Evolutionary conservation across 2,329 filamentous ascomycete genomes (phyloP), one percentile per base, ranked within the genome.

Genomic region (Fusarium bactridioides): DNA sequence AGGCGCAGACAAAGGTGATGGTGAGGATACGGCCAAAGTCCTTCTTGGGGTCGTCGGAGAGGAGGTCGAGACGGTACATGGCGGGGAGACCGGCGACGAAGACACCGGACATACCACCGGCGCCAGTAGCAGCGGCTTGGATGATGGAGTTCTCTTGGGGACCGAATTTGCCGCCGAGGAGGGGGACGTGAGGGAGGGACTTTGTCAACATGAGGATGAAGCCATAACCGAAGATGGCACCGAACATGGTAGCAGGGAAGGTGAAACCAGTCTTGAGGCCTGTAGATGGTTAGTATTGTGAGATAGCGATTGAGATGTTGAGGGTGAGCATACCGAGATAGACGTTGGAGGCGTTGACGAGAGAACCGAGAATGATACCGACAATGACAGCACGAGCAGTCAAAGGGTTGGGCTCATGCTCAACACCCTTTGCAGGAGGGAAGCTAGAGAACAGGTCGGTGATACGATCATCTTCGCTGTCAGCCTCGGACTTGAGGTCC

Each of bases 141-240:
- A 89, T 83, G 74, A 90, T 90, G 74, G 86, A 88, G 82, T 90
- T 90, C 78, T 90, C 89, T 73, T 88, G 87, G 15, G 89, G 88
- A 4, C 89, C 89, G 67, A 90, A 90, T 35, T 79, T 79, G 5
- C 84, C 85, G 27, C 88, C 88, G 13, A 90, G 80, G 45, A 86
- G 81, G 6, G 87, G 87, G 56, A 89, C 80, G 44, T 81, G 82
- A 16, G 84, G 84, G 25, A 87, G 78, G 12, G 84, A 79, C 71
- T 83, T 86, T 18, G 84, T 85, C n/a, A 89, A 79, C 64, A 87
- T 59, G 72, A 88, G 87, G 75, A 90, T 81, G 68, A 90, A 83
- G 10, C 86, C 88, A 67, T 89, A 90, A 48, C 89, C 89, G 67
- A 90, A 86, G 73, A 90, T 89, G 58, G 88, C 86, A 23, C 85